These are phyloP conservation scores for Coprinopsis cinerea DNA, from an alignment of 768 basidiomycete genomes.

Conservation along the genomic window DNA sequence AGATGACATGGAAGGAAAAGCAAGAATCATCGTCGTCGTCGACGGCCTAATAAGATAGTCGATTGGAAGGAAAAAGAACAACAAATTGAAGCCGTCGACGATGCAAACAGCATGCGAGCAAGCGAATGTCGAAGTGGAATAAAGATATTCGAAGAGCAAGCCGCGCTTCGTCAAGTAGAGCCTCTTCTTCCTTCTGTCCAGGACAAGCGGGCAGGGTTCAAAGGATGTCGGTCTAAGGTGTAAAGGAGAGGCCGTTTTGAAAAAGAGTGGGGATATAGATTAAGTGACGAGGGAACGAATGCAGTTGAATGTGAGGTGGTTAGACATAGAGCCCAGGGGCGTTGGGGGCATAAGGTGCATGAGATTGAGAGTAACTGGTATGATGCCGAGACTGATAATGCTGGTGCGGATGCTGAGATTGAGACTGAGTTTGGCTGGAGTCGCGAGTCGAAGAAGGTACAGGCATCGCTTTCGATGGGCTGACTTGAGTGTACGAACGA, in stretches of 20 bases:
- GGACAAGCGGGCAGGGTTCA: background rate
- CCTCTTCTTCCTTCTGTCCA: too few relatives aligned
- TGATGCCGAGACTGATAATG: background rate
- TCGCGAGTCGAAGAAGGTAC: constrained; percentile 7
- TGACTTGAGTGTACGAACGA: background rate
- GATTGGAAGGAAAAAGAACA: background rate
- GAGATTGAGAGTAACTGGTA: background rate
- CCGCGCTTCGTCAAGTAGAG: too few relatives aligned
- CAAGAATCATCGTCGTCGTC: too few relatives aligned
- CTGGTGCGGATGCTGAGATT: constrained; percentile 3
- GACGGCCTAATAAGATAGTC: background rate
- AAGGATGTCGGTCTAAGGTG: constrained; percentile 5
- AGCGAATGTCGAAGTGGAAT: too few relatives aligned
- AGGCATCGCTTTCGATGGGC: background rate
- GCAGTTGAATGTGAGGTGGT: background rate
- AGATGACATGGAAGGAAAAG: too few relatives aligned
- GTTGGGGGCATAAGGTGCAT: background rate
- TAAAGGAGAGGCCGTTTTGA: constrained; percentile 4
- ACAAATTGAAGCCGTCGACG: background rate
- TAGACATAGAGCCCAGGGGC: constrained; percentile 7
- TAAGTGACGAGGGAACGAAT: background rate
- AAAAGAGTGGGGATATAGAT: background rate
- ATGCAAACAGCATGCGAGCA: background rate
- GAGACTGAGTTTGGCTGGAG: background rate
- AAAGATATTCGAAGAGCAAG: too few relatives aligned